These are phyloP conservation scores for Colletotrichum tropicale DNA, from an alignment of 2,329 filamentous ascomycete genomes.

Conservation along the genomic window DNA sequence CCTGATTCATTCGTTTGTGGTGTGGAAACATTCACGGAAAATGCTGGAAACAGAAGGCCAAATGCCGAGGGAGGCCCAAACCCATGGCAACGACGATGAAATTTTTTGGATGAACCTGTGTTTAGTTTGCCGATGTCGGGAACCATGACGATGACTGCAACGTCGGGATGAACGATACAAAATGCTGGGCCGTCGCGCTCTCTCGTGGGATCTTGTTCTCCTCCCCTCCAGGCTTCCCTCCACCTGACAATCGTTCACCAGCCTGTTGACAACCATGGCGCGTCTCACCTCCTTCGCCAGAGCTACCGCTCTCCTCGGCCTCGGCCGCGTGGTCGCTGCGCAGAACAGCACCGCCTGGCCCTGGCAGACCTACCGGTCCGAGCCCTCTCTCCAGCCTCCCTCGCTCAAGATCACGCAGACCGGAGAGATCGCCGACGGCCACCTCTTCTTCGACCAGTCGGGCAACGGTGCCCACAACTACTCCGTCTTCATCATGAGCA, in stretches of 20 bases:
- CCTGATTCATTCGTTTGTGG: not conserved
- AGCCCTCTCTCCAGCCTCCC: not conserved
- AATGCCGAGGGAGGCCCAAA: not conserved
- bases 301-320: not conserved
- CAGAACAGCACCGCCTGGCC: constrained; percentile 7
- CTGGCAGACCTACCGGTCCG: constrained; percentile 10
- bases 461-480: constrained; percentile 10
- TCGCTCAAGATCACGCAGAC: constrained; percentile 5
- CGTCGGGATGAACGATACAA: not conserved
- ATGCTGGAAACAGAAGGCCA: not conserved
- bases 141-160: not conserved
- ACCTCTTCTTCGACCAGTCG: constrained; percentile 29
- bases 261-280: not conserved
- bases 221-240: not conserved
- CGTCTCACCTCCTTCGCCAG: not conserved
- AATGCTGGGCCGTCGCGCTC: not conserved
- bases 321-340: not conserved
- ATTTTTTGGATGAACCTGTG: not conserved
- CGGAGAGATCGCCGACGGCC: constrained; percentile 25
- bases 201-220: too few relatives aligned
- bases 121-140: not conserved
- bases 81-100: not conserved
- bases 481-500: constrained; percentile 26
- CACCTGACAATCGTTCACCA: not conserved
- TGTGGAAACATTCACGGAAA: not conserved